Conservation (phyloP, 495 filamentous ascomycete genomes). For the Neurospora tetraspora region DNA sequence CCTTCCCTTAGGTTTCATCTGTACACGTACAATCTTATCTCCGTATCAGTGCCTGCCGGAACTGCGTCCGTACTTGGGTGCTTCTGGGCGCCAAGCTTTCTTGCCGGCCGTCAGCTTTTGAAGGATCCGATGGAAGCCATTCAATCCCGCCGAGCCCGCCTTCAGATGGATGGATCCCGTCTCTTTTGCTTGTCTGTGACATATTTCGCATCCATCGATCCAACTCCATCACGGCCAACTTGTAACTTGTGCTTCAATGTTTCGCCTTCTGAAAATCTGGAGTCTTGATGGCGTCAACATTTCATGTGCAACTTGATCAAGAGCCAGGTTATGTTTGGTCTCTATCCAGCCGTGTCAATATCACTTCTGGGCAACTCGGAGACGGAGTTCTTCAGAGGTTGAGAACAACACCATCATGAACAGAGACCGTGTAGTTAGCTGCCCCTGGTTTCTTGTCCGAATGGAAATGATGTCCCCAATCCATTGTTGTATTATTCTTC, state of each 20-base stretch:
- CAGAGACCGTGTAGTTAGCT: background rate
- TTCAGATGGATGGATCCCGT: background rate
- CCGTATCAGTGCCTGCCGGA: background rate
- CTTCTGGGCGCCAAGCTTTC: too few species aligned
- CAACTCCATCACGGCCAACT: background rate
- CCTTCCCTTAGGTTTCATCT: background rate
- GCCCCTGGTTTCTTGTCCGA: background rate
- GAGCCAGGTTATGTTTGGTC: background rate
- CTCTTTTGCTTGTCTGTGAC: background rate
- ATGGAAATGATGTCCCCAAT: background rate
- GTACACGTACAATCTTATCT: background rate
- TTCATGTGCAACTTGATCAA: too few species aligned
- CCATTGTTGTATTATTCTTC: background rate
- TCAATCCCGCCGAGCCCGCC: background rate
- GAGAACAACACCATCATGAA: background rate
- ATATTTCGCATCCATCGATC: background rate
- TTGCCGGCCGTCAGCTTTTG: background rate
- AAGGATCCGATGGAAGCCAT: background rate
- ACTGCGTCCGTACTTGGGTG: background rate
- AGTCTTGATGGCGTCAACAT: background rate
- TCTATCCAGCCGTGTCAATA: background rate
- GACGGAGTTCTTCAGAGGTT: background rate
- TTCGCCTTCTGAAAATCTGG: background rate
- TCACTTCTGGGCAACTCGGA: background rate
- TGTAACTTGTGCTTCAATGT: background rate